Conservation (phyloP, 805 yeast genomes). For the Teunomyces panamensis region DNA sequence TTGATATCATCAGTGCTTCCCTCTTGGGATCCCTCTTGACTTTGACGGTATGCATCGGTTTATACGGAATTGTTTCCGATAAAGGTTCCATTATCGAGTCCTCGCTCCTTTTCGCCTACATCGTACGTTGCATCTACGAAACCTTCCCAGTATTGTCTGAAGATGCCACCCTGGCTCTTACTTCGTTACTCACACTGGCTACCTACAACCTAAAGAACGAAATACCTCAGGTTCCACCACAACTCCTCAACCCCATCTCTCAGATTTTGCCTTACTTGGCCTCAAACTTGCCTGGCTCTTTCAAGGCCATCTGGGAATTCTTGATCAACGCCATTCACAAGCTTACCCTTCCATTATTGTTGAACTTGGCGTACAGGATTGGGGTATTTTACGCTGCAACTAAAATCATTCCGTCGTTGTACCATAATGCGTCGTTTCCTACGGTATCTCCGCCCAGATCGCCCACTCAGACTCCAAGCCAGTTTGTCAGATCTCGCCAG, state of each 20-base stretch:
- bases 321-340: constrained; percentile 53
- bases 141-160: constrained; percentile 85
- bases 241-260: constrained; percentile 23
- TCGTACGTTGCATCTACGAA: constrained; percentile 89
- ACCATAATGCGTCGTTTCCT: constrained; percentile 36
- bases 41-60: constrained; percentile 65
- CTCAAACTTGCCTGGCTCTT: constrained; percentile 52
- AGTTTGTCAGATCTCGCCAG: constrained; percentile 27
- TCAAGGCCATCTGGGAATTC: constrained; percentile 54
- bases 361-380: constrained; percentile 81
- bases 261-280: constrained; percentile 43
- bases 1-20: constrained; percentile 74
- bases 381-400: constrained; percentile 90
- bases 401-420: constrained; percentile 82
- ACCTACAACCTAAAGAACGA: constrained; percentile 32
- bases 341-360: constrained; percentile 74
- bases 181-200: constrained; percentile 32
- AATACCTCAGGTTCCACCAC: constrained; percentile 36
- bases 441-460: constrained; percentile 38
- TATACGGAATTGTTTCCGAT: constrained; percentile 79
- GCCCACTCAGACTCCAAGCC: constrained; percentile 22
- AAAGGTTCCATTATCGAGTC: constrained; percentile 90
- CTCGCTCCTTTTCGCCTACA: constrained; percentile 81
- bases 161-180: constrained; percentile 33
- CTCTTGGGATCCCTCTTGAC: constrained; percentile 84